Evolutionary conservation across 768 basidiomycete genomes (phyloP), one percentile per base, ranked within the genome.

Genomic region (Mycena epipterygia): DNA sequence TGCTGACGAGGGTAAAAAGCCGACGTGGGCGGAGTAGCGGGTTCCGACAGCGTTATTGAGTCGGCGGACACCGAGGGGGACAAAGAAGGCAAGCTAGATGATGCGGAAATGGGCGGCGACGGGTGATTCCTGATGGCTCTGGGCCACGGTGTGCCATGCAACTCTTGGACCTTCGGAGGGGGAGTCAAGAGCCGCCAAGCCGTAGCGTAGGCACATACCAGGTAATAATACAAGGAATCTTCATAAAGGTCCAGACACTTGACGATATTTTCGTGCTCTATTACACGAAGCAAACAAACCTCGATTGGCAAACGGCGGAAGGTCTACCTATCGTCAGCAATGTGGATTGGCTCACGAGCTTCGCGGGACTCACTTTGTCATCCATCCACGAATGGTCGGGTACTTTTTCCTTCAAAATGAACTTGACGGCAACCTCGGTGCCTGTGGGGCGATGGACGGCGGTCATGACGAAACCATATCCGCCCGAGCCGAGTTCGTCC

Each of bases 401-500:
- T 1, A 91, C 85, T 70, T 89, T 59, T 84, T 58, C 87, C 80
- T 95, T 96, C 83, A 93, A 89, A 77, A 98, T 96, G 79, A 98
- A 98, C 82, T 98, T 98, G 80, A 98, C 93, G 0, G 96, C 96
- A 61, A 96, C 96, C 78, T 96, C 93, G 66, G 84, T 79, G 0
- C 85, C 85, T 52, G 88, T 85, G 33, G 72, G 74, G 17, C 88
- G 89, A 77, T 94, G 89, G 39, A 85, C 81, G 13, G 95, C 96
- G 3, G 93, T 93, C 88, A 97, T 94, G 30, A 98, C 97, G 78
- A 98, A 98, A 2, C 96, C 96, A 78, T 96, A 98, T 21, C 96
- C 96, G 49, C 97, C 97, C 13, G 91, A 90, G 46, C 97, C 97
- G 29, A 98, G 86, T 78, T 95, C 92, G 73, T 93, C 93, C 41